These are phyloP conservation scores for Vigna trinervia DNA, from an alignment of 306 rosid species.

Conservation along the genomic window DNA sequence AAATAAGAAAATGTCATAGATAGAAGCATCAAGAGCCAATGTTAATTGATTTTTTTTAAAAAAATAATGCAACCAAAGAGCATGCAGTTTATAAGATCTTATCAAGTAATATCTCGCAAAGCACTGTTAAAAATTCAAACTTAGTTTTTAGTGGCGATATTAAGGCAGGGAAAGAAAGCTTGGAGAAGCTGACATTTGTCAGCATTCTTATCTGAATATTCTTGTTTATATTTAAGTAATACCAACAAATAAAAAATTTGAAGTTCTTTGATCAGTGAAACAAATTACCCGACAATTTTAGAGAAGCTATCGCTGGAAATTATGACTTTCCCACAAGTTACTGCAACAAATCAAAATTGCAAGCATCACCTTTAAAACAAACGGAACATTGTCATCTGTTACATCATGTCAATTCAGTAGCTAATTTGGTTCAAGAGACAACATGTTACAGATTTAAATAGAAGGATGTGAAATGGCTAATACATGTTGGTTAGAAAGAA, in stretches of 20 bases:
- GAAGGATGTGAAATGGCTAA: slow-evolving; percentile 18
- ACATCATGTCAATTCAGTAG: slow-evolving; percentile 1
- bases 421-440: neutral
- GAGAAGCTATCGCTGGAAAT: neutral
- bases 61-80: neutral
- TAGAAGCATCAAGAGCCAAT: neutral
- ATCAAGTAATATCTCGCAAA: slow-evolving; percentile 3
- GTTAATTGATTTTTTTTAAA: neutral
- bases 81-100: neutral
- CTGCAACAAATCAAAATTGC: neutral
- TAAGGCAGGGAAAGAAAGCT: neutral
- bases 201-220: neutral
- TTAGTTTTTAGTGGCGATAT: neutral
- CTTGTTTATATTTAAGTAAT: neutral
- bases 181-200: neutral
- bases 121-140: slow-evolving; percentile 21
- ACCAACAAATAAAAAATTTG: neutral
- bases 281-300: slow-evolving; percentile 6
- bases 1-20: neutral
- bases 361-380: neutral
- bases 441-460: neutral
- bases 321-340: neutral
- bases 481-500: slow-evolving; percentile 7
- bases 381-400: neutral
- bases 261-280: neutral